Evolutionary conservation across 2,329 filamentous ascomycete species (phyloP), one percentile per base, ranked within the genome.

Genomic region (Talaromyces sp.): DNA sequence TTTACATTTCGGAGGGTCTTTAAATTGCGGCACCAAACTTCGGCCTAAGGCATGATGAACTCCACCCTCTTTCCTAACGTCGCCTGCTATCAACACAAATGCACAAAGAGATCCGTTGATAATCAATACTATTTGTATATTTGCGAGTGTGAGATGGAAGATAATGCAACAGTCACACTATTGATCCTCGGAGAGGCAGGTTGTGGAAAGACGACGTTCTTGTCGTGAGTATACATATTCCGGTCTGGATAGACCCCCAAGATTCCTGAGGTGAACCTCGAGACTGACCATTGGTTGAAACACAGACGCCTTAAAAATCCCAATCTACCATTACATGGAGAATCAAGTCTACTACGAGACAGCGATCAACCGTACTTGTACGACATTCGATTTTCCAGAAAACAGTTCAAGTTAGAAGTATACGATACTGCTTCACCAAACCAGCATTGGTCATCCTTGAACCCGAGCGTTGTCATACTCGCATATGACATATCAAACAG

Each of bases 201-300:
- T 58, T 84, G 85, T 52, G 85, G 85, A 63, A 88, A 87, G 73
- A 84, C 85, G 58, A 85, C 83, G 9, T 87, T 88, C 66, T 73
- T 88, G 65, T 84, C 84, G 83, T 86, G 77, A 72, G 83, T 81
- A 48, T 50, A 59, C 31, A 46, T 52, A 33, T 52, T 48, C 55
- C 31, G 60, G 33, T n/a, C 55, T 39, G 35, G 12, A 39, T 39
- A 5, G 25, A 37, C 11, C n/a, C 21, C 28, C n/a, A 1, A 5
- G 9, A 37, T 11, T 14, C 33, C 33, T 9, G 11, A 4, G 7
- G 11, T 37, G 3, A 28, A 31, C 12, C 58, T 23, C 7, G 7
- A 21, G 21, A 2, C 6, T 42, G 33, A 18, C 18, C 23, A 18
- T 18, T 54, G 18, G 52, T 8, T 16, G 6, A 28, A 35, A n/a